A percentile compares a stretch with the other conserved stretches of the same genome.
phyloP scores from a whole-genome alignment of 2,329 filamentous ascomycete species.

The Trichoderma simmonsii region DNA sequence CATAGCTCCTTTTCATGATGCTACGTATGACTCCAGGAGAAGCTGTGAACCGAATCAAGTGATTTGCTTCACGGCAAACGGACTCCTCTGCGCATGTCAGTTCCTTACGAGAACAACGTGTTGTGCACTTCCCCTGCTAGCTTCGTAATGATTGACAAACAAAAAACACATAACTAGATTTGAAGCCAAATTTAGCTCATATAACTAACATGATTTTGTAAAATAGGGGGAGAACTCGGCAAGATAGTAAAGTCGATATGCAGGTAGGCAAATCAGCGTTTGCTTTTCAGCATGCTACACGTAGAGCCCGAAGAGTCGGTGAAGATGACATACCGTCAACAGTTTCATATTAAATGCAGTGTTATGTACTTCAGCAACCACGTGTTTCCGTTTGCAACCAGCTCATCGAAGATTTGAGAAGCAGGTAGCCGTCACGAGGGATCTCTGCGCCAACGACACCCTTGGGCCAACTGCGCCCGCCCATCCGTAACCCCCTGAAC shows the following conservation, averaged over 20 bases:
- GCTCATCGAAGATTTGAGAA: neutral
- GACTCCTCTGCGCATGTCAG: neutral
- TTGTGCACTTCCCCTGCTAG: neutral
- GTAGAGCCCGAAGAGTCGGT: neutral
- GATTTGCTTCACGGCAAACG: neutral
- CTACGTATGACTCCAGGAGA: neutral
- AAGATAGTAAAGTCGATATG: neutral
- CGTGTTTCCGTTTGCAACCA: neutral
- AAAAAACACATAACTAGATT: neutral
- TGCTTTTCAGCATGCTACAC: neutral
- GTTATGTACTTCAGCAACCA: neutral
- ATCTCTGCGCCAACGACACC: neutral
- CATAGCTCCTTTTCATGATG: neutral
- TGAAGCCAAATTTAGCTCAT: no score
- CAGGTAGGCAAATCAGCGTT: neutral
- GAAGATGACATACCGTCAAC: neutral
- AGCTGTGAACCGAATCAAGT: neutral
- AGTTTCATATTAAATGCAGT: neutral
- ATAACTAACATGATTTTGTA: neutral
- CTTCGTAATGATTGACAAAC: neutral
- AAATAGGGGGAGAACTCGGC: neutral
- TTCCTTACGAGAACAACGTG: neutral
- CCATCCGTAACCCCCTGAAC: neutral
- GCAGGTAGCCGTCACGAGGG: conserved; percentile 4
- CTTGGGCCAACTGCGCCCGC: neutral